phyloP scores from a whole-genome alignment of 495 filamentous ascomycete species.

The Margaritispora aquatica region DNA sequence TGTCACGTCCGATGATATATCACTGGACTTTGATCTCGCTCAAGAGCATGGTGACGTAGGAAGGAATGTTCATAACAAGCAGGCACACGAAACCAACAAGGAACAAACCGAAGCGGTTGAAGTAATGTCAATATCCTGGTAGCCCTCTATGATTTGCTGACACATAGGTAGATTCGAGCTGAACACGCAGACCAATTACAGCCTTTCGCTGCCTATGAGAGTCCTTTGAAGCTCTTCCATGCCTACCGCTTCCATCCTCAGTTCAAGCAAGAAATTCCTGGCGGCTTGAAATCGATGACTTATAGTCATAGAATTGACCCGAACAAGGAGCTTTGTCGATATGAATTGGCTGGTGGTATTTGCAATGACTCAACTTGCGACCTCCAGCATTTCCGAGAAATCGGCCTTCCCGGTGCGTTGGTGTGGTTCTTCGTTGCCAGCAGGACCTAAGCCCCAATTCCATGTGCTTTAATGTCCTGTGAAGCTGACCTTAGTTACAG shows the following conservation, averaged over 20 bases:
- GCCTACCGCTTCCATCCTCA: conserved; percentile 84
- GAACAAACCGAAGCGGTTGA: conserved; percentile 16
- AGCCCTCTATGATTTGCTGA: conserved; percentile 10
- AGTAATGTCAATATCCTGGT: conserved; percentile 32
- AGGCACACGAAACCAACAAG: background rate
- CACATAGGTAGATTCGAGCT: conserved; percentile 4
- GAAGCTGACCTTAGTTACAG: conserved; percentile 56
- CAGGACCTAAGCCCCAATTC: conserved; percentile 15
- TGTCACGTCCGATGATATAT: background rate
- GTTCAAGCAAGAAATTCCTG: conserved; percentile 59
- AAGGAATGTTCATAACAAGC: background rate
- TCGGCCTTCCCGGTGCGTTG: conserved; percentile 76
- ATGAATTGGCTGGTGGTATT: conserved; percentile 62
- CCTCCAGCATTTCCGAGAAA: conserved; percentile 74
- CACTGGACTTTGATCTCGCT: conserved; percentile 1
- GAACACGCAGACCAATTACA: conserved; percentile 6
- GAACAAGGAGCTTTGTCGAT: conserved; percentile 63
- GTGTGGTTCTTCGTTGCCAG: background rate
- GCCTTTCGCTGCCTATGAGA: conserved; percentile 68
- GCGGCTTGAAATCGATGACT: conserved; percentile 81
- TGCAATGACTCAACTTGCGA: conserved; percentile 69
- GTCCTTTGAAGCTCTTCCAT: conserved; percentile 74
- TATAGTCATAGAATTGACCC: conserved; percentile 86
- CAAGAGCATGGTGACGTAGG: background rate
- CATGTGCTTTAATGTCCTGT: conserved; percentile 42